These are phyloP conservation scores for Escallonia herrerae DNA, from an alignment of 129 eudicot genomes.

Conservation along the genomic window DNA sequence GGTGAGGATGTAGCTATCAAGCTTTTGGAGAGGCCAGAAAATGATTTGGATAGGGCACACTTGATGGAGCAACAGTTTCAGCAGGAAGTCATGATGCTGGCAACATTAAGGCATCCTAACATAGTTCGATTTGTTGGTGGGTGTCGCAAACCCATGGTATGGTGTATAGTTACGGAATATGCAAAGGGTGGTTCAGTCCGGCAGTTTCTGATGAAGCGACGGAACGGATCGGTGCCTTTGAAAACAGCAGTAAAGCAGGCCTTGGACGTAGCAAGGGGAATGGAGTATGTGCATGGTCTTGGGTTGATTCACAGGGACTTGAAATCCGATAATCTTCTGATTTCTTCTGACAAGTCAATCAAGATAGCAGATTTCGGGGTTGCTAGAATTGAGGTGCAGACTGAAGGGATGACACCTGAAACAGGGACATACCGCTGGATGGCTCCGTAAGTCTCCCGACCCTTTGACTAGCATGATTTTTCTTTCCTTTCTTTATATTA, in stretches of 20 bases:
- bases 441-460: slow-evolving; percentile 82
- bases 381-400: slow-evolving; percentile 97
- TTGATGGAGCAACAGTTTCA: slow-evolving; percentile 98
- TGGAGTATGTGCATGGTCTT: slow-evolving; percentile 92
- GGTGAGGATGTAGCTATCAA: slow-evolving; percentile 88
- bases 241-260: slow-evolving; percentile 97
- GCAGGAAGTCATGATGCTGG: slow-evolving; percentile 97
- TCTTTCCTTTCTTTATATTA: neutral
- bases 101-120: slow-evolving; percentile 77
- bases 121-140: slow-evolving; percentile 94
- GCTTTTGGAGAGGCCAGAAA: slow-evolving; percentile 88
- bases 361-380: slow-evolving; percentile 99
- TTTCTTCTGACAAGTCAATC: slow-evolving; percentile 86
- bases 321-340: slow-evolving; percentile 87
- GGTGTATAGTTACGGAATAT: slow-evolving; percentile 97
- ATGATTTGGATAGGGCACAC: slow-evolving; percentile 75
- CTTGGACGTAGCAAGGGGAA: slow-evolving; percentile 95
- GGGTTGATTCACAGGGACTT: slow-evolving; percentile 90
- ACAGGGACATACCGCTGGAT: slow-evolving; percentile 99
- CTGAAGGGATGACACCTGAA: slow-evolving; percentile 99
- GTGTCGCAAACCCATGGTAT: slow-evolving; percentile 96
- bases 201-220: slow-evolving; percentile 78
- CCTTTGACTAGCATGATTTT: neutral
- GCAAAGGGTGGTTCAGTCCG: slow-evolving; percentile 99
- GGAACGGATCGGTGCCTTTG: slow-evolving; percentile 78